Evolutionary conservation across 352 stramenopile genomes (phyloP), one percentile per base, ranked within the genome.

Genomic region (Paralagenidium karlingii): DNA sequence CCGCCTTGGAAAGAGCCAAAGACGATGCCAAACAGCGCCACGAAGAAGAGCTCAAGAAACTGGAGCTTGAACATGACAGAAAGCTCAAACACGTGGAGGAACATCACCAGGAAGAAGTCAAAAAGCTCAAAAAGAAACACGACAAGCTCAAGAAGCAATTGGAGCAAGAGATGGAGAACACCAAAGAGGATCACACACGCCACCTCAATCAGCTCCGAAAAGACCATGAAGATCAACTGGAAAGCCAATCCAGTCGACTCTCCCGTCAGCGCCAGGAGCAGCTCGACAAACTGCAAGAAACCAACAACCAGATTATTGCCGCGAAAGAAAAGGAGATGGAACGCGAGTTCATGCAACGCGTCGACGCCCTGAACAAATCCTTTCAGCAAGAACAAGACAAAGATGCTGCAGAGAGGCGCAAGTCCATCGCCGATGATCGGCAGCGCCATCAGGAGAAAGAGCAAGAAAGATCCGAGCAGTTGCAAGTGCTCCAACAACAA

Each of bases 41-140:
- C 19, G 43, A 49, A 16, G 47, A 53, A 22, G 51, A 49, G 3
- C 21, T 83, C 8, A 40, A 31, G 0, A 55, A 62, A 15, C 42
- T 83, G 1, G 55, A 73, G 20, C 38, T 50, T 21, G 29, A 47
- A 1, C 65, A 85, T n/a, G 55, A 65, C 9, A 43, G 30, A 8
- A 53, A 77, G 24, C 26, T 74, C 1, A 60, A 83, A 5, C 62
- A 76, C n/a, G 25, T 68, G 2, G 45, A 79, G 36, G 62, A 81
- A 12, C 51, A 75, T 7, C 59, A 80, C 30, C 68, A 77, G 9
- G 43, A 45, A 36, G 79, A 63, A 26, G 34, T 77, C 8, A 83
- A 81, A 30, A 65, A 82, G 24, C 49, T 63, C 15, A 79, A 71
- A 24, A 55, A 55, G 13, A 69, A 85, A 30, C 48, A 78, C 3